A percentile compares a stretch with the other conserved stretches of the same genome.
phyloP scores from a whole-genome alignment of 2,329 filamentous ascomycete genomes.

The Neonectria punicea region DNA sequence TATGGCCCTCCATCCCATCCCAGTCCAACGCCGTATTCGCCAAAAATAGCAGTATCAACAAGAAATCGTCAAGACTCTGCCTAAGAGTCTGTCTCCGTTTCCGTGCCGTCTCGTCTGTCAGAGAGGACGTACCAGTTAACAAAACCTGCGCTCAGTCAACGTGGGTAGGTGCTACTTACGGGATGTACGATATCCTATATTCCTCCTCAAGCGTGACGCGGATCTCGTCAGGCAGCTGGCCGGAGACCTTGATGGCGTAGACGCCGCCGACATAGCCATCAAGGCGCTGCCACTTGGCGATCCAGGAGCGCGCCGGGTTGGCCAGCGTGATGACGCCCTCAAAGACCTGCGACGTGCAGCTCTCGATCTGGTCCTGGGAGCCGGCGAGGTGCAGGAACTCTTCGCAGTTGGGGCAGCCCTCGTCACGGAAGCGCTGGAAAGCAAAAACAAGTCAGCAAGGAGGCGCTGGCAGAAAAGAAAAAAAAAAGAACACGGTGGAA shows the following conservation, averaged over 20 bases:
- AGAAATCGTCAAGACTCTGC: conserved; percentile 27
- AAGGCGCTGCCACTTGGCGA: conserved; percentile 94
- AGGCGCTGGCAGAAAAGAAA: background rate
- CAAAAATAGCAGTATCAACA: conserved; percentile 34
- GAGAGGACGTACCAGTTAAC: conserved; percentile 18
- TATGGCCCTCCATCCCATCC: conserved; percentile 24
- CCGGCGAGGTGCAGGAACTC: conserved; percentile 85
- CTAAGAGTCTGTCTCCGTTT: conserved; percentile 59
- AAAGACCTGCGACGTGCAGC: conserved; percentile 96
- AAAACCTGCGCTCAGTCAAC: background rate
- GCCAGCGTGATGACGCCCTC: conserved; percentile 89
- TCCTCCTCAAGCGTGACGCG: conserved; percentile 70
- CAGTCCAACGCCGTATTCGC: conserved; percentile 48
- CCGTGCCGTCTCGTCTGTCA: conserved; percentile 65
- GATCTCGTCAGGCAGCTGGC: conserved; percentile 76
- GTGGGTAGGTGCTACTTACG: conserved; percentile 51
- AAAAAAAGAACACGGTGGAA: background rate
- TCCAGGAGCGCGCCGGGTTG: conserved; percentile 88
- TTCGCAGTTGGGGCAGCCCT: conserved; percentile 97
- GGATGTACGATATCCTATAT: conserved; percentile 72
- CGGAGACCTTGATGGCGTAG: conserved; percentile 95
- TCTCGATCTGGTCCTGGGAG: conserved; percentile 82
- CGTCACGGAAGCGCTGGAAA: conserved; percentile 79
- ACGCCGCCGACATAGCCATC: conserved; percentile 89
- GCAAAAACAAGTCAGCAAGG: conserved; percentile 22